Percentiles rank a stretch among this genome's conserved stretches.
Evolutionary conservation across 1,284 basidiomycete genomes (phyloP).

Genomic region (Leccinum griseonigrum): DNA sequence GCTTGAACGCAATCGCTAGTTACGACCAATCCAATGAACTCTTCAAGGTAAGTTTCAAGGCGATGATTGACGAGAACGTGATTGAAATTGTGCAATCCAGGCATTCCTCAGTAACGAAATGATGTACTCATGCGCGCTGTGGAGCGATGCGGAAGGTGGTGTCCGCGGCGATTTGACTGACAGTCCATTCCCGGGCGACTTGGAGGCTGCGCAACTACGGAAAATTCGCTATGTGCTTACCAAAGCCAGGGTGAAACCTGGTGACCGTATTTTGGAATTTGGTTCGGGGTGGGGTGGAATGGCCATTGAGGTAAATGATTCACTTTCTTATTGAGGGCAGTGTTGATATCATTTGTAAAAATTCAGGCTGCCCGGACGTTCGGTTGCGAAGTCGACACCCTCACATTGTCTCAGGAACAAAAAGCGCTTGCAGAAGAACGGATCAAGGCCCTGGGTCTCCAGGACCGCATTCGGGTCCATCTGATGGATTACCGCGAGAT

Average conservation of each 20-base stretch:
- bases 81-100: slow-evolving; percentile 34
- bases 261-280: slow-evolving; percentile 83
- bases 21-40: slow-evolving; percentile 87
- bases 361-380: slow-evolving; percentile 61
- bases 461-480: slow-evolving; percentile 75
- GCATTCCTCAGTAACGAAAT: slow-evolving; percentile 86
- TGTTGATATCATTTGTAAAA: slow-evolving; percentile 8
- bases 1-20: slow-evolving; percentile 83
- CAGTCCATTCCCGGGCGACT: slow-evolving; percentile 55
- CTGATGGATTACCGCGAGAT: slow-evolving; percentile 86
- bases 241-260: slow-evolving; percentile 72
- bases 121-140: slow-evolving; percentile 91
- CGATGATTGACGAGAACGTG: slow-evolving; percentile 27
- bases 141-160: slow-evolving; percentile 70
- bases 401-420: slow-evolving; percentile 86
- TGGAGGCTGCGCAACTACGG: slow-evolving; percentile 79
- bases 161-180: slow-evolving; percentile 61
- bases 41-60: slow-evolving; percentile 52
- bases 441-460: slow-evolving; percentile 68
- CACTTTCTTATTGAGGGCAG: neutral
- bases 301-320: slow-evolving; percentile 71
- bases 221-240: slow-evolving; percentile 80
- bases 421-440: slow-evolving; percentile 84
- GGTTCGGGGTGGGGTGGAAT: slow-evolving; percentile 93
- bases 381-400: slow-evolving; percentile 82